A percentile compares a stretch with the other conserved stretches of the same genome.
Conservation (phyloP, 139 green algal genomes). For the Chlamydomonas urium region DNA sequence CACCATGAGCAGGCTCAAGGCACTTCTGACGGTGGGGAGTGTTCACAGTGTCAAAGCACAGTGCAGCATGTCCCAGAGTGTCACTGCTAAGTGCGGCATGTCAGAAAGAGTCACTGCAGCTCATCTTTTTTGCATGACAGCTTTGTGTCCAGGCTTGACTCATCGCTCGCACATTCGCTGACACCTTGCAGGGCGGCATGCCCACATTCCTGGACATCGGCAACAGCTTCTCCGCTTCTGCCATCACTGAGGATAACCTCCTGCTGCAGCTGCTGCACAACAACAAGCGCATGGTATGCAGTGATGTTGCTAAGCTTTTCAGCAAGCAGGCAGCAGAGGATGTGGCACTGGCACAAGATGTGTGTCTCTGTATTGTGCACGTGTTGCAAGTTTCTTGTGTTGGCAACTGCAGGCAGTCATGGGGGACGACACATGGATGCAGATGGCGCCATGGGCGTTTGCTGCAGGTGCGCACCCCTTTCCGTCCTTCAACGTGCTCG, state of each 20-base stretch:
- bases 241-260: conserved; percentile 88
- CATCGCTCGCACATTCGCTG: too few relatives aligned
- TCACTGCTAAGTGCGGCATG: too few relatives aligned
- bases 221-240: conserved; percentile 71
- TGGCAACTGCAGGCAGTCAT: conserved; percentile 24
- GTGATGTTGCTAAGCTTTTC: too few relatives aligned
- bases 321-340: too few relatives aligned
- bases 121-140: too few relatives aligned
- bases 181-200: conserved; percentile 63
- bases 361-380: not conserved
- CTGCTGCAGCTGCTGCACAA: conserved; percentile 67
- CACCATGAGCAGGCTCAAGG: conserved; percentile 86
- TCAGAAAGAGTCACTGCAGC: too few relatives aligned
- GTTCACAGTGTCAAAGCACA: too few relatives aligned
- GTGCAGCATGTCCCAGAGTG: too few relatives aligned
- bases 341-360: too few relatives aligned
- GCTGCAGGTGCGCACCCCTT: conserved; percentile 49
- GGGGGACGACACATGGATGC: conserved; percentile 91
- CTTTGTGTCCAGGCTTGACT: too few relatives aligned
- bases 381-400: not conserved
- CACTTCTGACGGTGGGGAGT: conserved; percentile 56
- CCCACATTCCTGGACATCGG: conserved; percentile 94
- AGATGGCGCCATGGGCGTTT: conserved; percentile 68
- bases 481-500: conserved; percentile 89
- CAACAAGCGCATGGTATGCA: conserved; percentile 54